These are phyloP conservation scores for Suillus lakei DNA, from an alignment of 768 basidiomycete genomes.

Conservation along the genomic window DNA sequence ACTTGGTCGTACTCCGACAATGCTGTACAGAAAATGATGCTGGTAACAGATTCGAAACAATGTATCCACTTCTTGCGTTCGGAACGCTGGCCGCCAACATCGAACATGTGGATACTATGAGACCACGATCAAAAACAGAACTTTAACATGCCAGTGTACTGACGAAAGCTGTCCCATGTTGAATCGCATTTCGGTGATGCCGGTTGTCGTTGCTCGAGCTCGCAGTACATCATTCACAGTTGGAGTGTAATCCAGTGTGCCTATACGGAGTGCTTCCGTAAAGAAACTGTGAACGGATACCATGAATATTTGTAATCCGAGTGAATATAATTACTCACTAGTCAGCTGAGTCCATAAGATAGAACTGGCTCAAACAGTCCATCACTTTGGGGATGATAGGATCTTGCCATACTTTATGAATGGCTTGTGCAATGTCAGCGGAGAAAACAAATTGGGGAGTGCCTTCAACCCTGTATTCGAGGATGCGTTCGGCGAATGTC, in stretches of 20 bases:
- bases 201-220: slow-evolving; percentile 85
- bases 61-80: slow-evolving; percentile 86
- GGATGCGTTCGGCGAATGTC: slow-evolving; percentile 60
- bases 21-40: slow-evolving; percentile 77
- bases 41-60: slow-evolving; percentile 78
- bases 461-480: slow-evolving; percentile 56
- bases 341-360: slow-evolving; percentile 90
- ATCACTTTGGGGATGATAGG: slow-evolving; percentile 56
- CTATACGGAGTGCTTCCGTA: slow-evolving; percentile 82
- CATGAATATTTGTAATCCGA: slow-evolving; percentile 2
- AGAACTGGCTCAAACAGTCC: slow-evolving; percentile 76
- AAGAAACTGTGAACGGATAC: slow-evolving; percentile 69
- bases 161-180: slow-evolving; percentile 68
- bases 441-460: slow-evolving; percentile 54
- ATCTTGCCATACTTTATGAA: slow-evolving; percentile 73
- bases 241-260: slow-evolving; percentile 75
- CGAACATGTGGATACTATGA: slow-evolving; percentile 68
- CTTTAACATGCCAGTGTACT: slow-evolving; percentile 19
- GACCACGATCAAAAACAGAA: neutral
- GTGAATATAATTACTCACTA: slow-evolving; percentile 60
- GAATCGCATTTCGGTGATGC: slow-evolving; percentile 88
- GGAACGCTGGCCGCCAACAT: slow-evolving; percentile 79
- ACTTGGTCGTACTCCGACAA: slow-evolving; percentile 80
- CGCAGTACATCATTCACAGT: slow-evolving; percentile 86
- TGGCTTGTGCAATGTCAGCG: slow-evolving; percentile 69